Base-by-base conservation (phyloP, 768 basidiomycete species). In the Multifurca ochricompacta region DNA sequence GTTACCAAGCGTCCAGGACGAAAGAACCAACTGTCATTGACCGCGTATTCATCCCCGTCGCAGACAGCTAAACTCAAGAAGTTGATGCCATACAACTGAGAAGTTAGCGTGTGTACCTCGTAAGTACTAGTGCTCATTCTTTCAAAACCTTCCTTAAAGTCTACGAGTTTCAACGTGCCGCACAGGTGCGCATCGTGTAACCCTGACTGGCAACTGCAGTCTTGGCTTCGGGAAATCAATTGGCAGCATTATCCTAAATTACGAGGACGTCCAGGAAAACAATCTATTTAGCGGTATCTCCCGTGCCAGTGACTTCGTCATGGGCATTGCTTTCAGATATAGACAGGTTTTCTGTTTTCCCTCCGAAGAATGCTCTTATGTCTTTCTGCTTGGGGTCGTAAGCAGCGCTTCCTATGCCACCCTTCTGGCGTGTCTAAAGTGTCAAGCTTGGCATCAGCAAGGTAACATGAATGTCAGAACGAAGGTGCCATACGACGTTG, bases 351-450 rank as follows among this genome's bases (percentile, higher is more conserved):
- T 42, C 53, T 18, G 46, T 54, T 6, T 58, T 66, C 6, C 76
- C 74, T 35, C 77, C 75, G 60, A 91, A 87, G 73, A 90, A 91
- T 3, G 76, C 74, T 19, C 86, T 77, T 42, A 93, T 85, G 63
- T 85, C 81, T 58, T 77, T 74, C 65, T 94, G 90, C 54, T 79
- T 79, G 28, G 82, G 80, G 63, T 93, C 90, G 64, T 84, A 77
- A 1, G 83, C 78, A 11, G 77, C 66, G 43, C 79, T 82, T 6
- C 87, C 83, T 42, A 89, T 83, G 1, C 91, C 88, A 3, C 87
- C 87, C 55, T 75, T 79, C 66, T 92, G 89, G 4, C 89, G 80
- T 43, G 70, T 75, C 78, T 79, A 57, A 18, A 41, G 19, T 39
- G 14, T 32, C 31, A 16, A 39, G 5, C 27, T 28, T 4, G 32